Evolutionary conservation across 108 stramenopile species (phyloP), one percentile per base, ranked within the genome.

Genomic region (Discostella pseudostelligera): DNA sequence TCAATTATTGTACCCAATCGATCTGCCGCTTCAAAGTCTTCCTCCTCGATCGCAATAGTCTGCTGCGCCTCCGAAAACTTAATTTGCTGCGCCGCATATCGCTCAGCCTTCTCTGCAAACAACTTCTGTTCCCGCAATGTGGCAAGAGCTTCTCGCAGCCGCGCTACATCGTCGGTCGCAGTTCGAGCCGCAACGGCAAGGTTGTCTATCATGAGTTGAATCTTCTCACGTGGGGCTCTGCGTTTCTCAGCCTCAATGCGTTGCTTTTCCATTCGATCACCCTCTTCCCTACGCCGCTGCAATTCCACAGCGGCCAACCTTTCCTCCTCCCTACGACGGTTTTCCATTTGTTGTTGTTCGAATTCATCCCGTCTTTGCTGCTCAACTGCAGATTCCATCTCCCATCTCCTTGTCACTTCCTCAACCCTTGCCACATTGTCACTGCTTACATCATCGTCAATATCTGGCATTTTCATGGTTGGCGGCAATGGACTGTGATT

Each of bases 1-100:
- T 86, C 86, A 45, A 92, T 78, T 11, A 82, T 79, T 26, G 62
- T 62, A n/a, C 72, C 77, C 16, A 95, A 64, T n/a, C 72, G 72
- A 76, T 90, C 89, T 8, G 94, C 94, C 28, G 82, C 51, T 60
- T 95, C 94, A 72, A 87, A 95, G 56, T 95, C 90, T 71, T 95
- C 94, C 56, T 76, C 64, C 51, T 92, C 94, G 10, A 81, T 89
- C 20, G 94, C 94, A 22, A 61, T 74, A 58, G 67, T 72, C 60
- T 84, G 83, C 50, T 86, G 87, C 12, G 65, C 56, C 64, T 89
- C 85, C 3, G 84, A 80, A 67, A 84, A 81, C 22, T 80, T 54
- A 16, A 83, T 80, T 62, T 90, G 85, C 42, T 86, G 87, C 10
- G 70, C 69, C 6, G 81, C 76, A 40, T 86, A 67, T 9, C 79